A percentile compares a stretch with the other conserved stretches of the same genome.
phyloP scores from a whole-genome alignment of 2,329 filamentous ascomycete genomes.

The Beauveria brongniartii region DNA sequence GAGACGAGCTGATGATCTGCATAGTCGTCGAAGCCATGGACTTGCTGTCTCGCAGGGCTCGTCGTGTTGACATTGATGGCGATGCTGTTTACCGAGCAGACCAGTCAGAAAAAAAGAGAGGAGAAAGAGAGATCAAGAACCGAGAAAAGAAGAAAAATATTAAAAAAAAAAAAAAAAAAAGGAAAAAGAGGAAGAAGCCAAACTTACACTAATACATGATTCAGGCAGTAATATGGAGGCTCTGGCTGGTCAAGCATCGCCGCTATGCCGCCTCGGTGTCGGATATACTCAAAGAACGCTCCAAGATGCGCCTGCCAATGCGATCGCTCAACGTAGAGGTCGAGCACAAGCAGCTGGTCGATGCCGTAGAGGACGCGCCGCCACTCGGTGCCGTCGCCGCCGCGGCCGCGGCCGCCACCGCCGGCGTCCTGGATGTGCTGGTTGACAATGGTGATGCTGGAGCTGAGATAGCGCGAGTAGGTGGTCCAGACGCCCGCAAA shows the following conservation, averaged over 20 bases:
- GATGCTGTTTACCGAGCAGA: not conserved
- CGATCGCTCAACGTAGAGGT: not conserved
- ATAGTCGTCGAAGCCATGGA: not conserved
- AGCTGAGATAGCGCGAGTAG: not conserved
- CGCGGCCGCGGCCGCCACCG: too few relatives aligned
- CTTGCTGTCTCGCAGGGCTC: not conserved
- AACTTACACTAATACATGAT: not conserved
- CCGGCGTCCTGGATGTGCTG: not conserved
- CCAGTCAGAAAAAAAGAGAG: not conserved
- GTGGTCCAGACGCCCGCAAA: not conserved
- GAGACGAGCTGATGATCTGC: not conserved
- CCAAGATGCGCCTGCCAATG: not conserved
- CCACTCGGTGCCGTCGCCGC: not conserved
- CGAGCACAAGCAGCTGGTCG: not conserved
- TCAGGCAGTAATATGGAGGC: not conserved
- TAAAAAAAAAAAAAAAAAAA: not conserved
- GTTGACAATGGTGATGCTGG: not conserved
- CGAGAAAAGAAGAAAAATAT: not conserved
- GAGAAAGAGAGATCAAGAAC: too few relatives aligned
- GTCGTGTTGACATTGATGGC: not conserved
- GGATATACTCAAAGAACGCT: not conserved
- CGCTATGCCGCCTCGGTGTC: not conserved
- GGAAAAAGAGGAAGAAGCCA: not conserved
- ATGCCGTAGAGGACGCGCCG: not conserved
- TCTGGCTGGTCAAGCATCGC: not conserved